These are phyloP conservation scores for Termitomyces sp. DNA, from an alignment of 768 basidiomycete species.

Conservation along the genomic window DNA sequence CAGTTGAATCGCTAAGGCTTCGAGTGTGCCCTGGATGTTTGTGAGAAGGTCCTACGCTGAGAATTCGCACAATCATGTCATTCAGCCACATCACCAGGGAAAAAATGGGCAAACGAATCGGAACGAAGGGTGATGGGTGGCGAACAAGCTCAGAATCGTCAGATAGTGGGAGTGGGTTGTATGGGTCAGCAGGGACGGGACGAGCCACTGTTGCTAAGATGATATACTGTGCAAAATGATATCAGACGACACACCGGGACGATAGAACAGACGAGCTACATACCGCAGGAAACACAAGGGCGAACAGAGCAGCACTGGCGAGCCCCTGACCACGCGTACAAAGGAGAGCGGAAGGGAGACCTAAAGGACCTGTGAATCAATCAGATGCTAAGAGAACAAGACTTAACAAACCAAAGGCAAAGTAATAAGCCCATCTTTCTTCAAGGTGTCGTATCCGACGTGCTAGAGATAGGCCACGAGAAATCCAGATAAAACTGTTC, in stretches of 20 bases:
- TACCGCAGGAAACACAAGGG: constrained; percentile 75
- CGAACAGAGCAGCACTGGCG: constrained; percentile 79
- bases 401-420: constrained; percentile 62
- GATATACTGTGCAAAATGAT: constrained; percentile 49
- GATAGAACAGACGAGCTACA: constrained; percentile 18
- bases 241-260: background rate
- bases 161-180: constrained; percentile 42
- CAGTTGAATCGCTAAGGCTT: constrained; percentile 41
- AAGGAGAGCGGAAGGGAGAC: constrained; percentile 63
- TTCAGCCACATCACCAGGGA: constrained; percentile 69
- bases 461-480: constrained; percentile 65
- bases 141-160: constrained; percentile 36
- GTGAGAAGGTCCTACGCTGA: constrained; percentile 42
- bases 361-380: constrained; percentile 24
- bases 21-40: constrained; percentile 7
- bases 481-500: constrained; percentile 70
- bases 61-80: constrained; percentile 55
- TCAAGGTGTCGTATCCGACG: constrained; percentile 69
- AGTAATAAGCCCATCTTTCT: constrained; percentile 86
- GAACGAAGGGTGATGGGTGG: constrained; percentile 74
- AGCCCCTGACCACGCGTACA: constrained; percentile 71
- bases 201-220: constrained; percentile 79
- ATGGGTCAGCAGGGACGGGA: constrained; percentile 73
- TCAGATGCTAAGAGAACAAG: background rate
- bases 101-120: constrained; percentile 78